Conservation (phyloP, 2,329 filamentous ascomycete genomes). For the Mycocentrospora acerina region DNA sequence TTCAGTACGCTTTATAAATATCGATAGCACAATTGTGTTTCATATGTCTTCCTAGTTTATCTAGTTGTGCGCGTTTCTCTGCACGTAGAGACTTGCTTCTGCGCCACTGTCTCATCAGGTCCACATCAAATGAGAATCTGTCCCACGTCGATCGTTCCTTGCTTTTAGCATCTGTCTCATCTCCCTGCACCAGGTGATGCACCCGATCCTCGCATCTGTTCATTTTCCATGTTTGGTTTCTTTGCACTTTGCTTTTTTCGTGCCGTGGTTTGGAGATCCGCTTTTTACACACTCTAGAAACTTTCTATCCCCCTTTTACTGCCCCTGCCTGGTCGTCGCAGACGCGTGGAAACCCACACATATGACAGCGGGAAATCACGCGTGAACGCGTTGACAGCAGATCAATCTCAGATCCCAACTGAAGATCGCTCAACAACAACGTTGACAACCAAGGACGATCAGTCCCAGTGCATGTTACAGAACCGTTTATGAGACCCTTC, state of each 20-base stretch:
- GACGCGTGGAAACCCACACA: too few relatives aligned
- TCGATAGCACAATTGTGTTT: constrained; percentile 11
- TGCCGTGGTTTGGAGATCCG: background rate
- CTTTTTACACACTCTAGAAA: constrained; percentile 2
- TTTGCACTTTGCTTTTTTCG: background rate
- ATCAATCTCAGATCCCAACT: background rate
- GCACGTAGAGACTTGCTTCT: constrained; percentile 8
- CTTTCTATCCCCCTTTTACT: constrained; percentile 2
- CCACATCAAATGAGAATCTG: constrained; percentile 10
- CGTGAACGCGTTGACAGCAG: constrained; percentile 2
- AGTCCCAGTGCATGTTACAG: too few relatives aligned
- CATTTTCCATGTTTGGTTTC: too few relatives aligned
- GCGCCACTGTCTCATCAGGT: constrained; percentile 8
- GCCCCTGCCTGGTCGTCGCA: too few relatives aligned
- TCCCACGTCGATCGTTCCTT: constrained; percentile 1
- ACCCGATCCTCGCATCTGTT: background rate
- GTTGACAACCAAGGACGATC: too few relatives aligned
- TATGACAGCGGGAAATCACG: constrained; percentile 14
- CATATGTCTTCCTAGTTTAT: too few relatives aligned
- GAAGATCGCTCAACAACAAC: background rate
- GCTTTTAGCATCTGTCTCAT: constrained; percentile 2
- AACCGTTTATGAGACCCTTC: too few relatives aligned
- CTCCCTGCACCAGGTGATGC: constrained; percentile 2
- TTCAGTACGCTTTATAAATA: constrained; percentile 2
- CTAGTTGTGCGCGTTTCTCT: constrained; percentile 7